Conservation (phyloP, 192 early-diverging fungal genomes). For the Linnemannia zychae region DNA sequence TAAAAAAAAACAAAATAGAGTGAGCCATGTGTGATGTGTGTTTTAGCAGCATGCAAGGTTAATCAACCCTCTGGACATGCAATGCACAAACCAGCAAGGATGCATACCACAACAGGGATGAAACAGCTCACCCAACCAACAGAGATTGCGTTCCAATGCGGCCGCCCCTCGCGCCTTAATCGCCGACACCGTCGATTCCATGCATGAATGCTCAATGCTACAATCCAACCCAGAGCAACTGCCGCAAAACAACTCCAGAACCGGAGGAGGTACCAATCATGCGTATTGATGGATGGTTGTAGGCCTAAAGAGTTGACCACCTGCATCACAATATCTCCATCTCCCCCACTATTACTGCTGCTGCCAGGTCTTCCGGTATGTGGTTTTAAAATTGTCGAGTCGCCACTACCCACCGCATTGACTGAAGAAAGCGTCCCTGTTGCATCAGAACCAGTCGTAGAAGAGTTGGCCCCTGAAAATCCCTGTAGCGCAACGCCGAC, state of each 20-base stretch:
- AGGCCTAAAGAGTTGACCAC: slow-evolving; percentile 55
- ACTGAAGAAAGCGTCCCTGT: not conserved
- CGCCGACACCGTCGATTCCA: slow-evolving; percentile 58
- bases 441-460: not conserved
- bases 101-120: slow-evolving; percentile 61
- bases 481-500: not conserved
- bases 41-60: too few species aligned
- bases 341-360: not conserved
- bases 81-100: not conserved
- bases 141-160: slow-evolving; percentile 51
- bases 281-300: slow-evolving; percentile 65
- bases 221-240: slow-evolving; percentile 47
- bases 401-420: not conserved
- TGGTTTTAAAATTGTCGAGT: not conserved
- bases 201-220: slow-evolving; percentile 59
- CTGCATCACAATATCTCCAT: slow-evolving; percentile 53
- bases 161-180: slow-evolving; percentile 26
- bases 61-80: too few species aligned
- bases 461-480: not conserved
- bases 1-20: not conserved
- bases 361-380: not conserved
- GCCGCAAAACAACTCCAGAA: slow-evolving; percentile 61
- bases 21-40: too few species aligned
- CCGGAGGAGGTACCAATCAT: slow-evolving; percentile 64
- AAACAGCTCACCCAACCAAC: slow-evolving; percentile 65